A percentile compares a stretch with the other conserved stretches of the same genome.
Evolutionary conservation across 1,284 basidiomycete genomes (phyloP).

Genomic region (Stereum hirsutum): DNA sequence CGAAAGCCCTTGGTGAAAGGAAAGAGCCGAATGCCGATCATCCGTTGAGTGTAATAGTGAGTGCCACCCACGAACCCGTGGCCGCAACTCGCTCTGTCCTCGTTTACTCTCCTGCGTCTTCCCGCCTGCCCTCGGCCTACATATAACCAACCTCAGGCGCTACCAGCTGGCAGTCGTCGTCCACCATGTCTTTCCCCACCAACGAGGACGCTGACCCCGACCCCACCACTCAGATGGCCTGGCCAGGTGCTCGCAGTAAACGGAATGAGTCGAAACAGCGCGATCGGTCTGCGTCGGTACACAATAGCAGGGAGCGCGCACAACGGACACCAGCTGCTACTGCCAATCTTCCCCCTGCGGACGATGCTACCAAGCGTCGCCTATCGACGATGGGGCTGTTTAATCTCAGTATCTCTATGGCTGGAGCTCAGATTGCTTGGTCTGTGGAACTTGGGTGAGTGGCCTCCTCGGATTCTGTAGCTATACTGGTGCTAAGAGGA

Average conservation of each 20-base stretch:
- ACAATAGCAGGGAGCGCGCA: too few relatives aligned
- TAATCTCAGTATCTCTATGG: constrained; percentile 76
- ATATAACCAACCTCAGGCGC: too few relatives aligned
- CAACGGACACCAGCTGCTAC: too few relatives aligned
- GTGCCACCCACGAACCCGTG: too few relatives aligned
- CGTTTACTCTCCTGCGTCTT: constrained; percentile 4
- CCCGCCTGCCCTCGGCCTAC: constrained; percentile 4
- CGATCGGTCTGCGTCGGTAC: too few relatives aligned
- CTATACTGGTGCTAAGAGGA: constrained; percentile 1
- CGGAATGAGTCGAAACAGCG: constrained; percentile 1
- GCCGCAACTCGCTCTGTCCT: background rate
- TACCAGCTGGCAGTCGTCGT: too few relatives aligned
- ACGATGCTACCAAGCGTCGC: constrained; percentile 18
- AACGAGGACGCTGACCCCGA: constrained; percentile 53
- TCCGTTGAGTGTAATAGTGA: too few relatives aligned
- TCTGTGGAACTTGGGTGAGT: constrained; percentile 82
- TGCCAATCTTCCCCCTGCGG: background rate
- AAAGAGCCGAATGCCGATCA: too few relatives aligned
- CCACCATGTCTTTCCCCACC: constrained; percentile 45
- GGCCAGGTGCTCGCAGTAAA: constrained; percentile 43
- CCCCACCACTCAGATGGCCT: constrained; percentile 66
- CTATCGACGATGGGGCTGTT: constrained; percentile 69
- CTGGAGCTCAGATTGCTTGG: constrained; percentile 90
- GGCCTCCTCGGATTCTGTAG: background rate
- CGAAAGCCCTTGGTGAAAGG: too few relatives aligned